phyloP scores from a whole-genome alignment of 257 asterid species.

The Capsicum baccatum region DNA sequence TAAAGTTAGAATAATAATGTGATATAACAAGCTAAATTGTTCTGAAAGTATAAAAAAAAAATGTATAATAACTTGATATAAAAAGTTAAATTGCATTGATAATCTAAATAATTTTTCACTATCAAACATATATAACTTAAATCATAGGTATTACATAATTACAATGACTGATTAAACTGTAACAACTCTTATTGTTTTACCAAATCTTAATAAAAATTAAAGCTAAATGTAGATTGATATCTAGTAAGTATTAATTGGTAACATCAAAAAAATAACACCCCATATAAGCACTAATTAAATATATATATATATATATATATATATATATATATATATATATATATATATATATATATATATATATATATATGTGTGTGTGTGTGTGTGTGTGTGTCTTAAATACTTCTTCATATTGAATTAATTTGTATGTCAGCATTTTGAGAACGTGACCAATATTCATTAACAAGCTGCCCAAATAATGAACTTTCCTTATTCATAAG shows the following conservation, averaged over 20 bases:
- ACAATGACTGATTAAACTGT: neutral
- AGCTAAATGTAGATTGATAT: neutral
- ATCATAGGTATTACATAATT: neutral
- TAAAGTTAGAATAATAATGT: neutral
- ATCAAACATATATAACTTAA: neutral
- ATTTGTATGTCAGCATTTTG: neutral
- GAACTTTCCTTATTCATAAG: constrained; percentile 39
- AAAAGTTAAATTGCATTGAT: neutral
- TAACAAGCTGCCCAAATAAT: constrained; percentile 45
- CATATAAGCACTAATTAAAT: neutral
- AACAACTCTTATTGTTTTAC: neutral
- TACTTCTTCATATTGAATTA: neutral
- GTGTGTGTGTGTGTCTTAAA: neutral
- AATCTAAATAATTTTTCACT: too few species aligned
- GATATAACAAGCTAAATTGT: neutral
- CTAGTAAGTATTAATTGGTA: neutral
- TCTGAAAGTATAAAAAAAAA: too few species aligned
- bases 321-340: too few species aligned
- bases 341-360: too few species aligned
- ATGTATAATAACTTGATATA: neutral
- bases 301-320: too few species aligned
- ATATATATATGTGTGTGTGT: too few species aligned
- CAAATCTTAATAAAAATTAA: neutral
- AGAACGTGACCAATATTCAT: constrained; percentile 43
- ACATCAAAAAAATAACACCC: neutral